Evolutionary conservation across 352 stramenopile genomes (phyloP).

Genomic region (Phytophthora nicotianae): DNA sequence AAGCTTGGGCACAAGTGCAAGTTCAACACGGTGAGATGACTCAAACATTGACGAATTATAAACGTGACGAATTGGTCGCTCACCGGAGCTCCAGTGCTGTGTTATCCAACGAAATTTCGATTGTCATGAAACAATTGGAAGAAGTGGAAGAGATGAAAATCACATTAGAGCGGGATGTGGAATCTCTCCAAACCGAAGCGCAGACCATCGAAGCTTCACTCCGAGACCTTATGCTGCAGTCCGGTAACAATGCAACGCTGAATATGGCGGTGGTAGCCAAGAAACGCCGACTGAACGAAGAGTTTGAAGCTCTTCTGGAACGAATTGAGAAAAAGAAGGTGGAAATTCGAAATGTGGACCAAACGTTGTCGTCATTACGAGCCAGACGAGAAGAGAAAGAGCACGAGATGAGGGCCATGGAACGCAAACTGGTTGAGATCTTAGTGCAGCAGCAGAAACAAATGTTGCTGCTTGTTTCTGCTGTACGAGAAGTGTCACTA

Average conservation of each 20-base stretch:
- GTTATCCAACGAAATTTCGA: conserved; percentile 75
- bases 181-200: conserved; percentile 62
- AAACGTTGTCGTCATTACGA: conserved; percentile 63
- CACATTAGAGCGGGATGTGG: conserved; percentile 59
- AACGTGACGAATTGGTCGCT: conserved; percentile 76
- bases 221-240: conserved; percentile 67
- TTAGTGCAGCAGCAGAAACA: conserved; percentile 87
- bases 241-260: conserved; percentile 30
- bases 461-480: conserved; percentile 59
- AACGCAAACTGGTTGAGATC: conserved; percentile 85
- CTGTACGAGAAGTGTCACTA: conserved; percentile 42
- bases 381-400: conserved; percentile 73
- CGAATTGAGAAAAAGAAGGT: conserved; percentile 72
- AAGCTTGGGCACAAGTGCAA: conserved; percentile 43
- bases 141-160: conserved; percentile 72
- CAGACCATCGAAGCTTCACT: conserved; percentile 57
- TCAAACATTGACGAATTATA: conserved; percentile 81
- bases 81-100: conserved; percentile 75
- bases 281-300: conserved; percentile 83
- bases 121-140: conserved; percentile 76
- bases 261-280: conserved; percentile 74
- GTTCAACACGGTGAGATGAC: conserved; percentile 62
- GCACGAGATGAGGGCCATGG: conserved; percentile 72
- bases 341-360: conserved; percentile 63
- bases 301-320: conserved; percentile 79